Conservation (phyloP, 805 yeast species). For the Starmerella apicola region DNA sequence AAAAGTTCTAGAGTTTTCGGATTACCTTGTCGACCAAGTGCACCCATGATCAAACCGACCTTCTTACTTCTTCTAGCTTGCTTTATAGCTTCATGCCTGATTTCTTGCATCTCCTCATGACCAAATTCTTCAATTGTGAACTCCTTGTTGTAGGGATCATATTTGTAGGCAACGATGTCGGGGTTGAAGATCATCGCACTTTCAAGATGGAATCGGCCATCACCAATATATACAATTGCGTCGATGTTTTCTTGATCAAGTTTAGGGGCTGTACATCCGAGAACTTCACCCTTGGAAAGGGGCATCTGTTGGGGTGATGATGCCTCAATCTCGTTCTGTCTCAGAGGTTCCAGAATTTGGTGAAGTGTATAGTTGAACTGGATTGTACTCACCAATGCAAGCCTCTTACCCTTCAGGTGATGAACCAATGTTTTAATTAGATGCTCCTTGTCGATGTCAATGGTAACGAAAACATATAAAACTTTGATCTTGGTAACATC, state of each 20-base stretch:
- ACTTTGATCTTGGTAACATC: slow-evolving; percentile 86
- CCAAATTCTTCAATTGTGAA: slow-evolving; percentile 83
- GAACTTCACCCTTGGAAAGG: slow-evolving; percentile 84
- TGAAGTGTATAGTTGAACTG: slow-evolving; percentile 95
- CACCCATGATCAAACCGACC: slow-evolving; percentile 80
- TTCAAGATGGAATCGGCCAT: slow-evolving; percentile 91
- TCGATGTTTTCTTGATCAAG: slow-evolving; percentile 39
- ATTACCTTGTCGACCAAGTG: slow-evolving; percentile 91
- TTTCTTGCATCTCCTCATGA: slow-evolving; percentile 64
- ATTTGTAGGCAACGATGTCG: slow-evolving; percentile 76
- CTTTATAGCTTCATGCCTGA: slow-evolving; percentile 61
- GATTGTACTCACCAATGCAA: slow-evolving; percentile 89
- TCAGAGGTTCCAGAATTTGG: slow-evolving; percentile 44
- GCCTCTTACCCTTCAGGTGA: slow-evolving; percentile 55
- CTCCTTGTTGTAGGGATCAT: slow-evolving; percentile 88
- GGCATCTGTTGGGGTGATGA: slow-evolving; percentile 89
- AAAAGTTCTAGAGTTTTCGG: slow-evolving; percentile 59
- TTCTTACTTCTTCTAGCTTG: slow-evolving; percentile 49
- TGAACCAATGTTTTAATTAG: slow-evolving; percentile 59
- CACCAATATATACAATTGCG: slow-evolving; percentile 87
- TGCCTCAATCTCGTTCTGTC: slow-evolving; percentile 39
- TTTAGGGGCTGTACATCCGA: slow-evolving; percentile 90
- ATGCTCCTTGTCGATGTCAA: slow-evolving; percentile 74
- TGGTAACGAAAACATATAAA: slow-evolving; percentile 89
- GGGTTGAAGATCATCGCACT: slow-evolving; percentile 97